Percentiles rank a stretch among this genome's conserved stretches.
phyloP scores from a whole-genome alignment of 1,284 basidiomycete species.

The Pterulicium gracile region DNA sequence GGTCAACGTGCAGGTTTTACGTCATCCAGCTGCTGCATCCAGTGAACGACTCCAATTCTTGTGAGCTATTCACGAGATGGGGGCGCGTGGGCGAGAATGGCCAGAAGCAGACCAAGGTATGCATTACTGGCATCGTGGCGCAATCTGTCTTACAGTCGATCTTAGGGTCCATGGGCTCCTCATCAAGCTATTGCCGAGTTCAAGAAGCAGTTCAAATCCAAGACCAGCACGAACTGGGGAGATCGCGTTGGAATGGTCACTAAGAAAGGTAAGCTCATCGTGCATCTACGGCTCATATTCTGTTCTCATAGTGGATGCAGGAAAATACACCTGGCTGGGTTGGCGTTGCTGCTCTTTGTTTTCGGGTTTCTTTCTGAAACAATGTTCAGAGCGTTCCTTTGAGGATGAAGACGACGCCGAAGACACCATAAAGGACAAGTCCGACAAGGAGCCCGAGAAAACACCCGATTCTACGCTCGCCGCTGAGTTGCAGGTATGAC shows the following conservation, averaged over 20 bases:
- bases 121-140: neutral
- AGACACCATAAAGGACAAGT: conserved; percentile 27
- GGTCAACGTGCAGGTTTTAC: conserved; percentile 36
- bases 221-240: conserved; percentile 43
- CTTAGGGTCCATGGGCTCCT: conserved; percentile 22
- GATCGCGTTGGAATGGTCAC: conserved; percentile 41
- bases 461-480: conserved; percentile 38
- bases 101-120: conserved; percentile 37
- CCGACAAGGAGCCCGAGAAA: conserved; percentile 20
- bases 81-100: conserved; percentile 52
- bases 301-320: conserved; percentile 17
- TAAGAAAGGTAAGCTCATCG: conserved; percentile 30
- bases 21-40: conserved; percentile 53
- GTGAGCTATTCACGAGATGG: conserved; percentile 45
- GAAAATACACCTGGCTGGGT: conserved; percentile 56
- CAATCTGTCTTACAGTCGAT: conserved; percentile 1
- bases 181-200: conserved; percentile 36
- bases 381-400: conserved; percentile 35
- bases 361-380: neutral
- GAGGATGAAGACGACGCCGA: conserved; percentile 34
- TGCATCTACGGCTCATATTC: neutral
- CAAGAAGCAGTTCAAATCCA: conserved; percentile 51
- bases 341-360: neutral
- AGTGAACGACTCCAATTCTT: conserved; percentile 26
- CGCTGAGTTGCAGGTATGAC: conserved; percentile 34